Conservation (phyloP, 352 stramenopile genomes). For the Pythium dissotocum region DNA sequence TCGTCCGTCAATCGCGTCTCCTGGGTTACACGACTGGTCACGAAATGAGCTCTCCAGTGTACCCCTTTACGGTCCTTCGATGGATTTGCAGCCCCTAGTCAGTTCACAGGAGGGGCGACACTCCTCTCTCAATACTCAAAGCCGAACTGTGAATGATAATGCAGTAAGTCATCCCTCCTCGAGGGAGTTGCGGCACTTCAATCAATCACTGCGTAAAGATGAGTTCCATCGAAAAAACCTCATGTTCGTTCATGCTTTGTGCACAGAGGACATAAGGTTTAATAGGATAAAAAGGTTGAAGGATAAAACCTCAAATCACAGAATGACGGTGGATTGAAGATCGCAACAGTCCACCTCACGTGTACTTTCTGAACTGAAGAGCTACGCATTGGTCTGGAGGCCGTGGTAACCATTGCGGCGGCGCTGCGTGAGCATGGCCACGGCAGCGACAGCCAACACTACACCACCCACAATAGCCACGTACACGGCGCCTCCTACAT, state of each 20-base stretch:
- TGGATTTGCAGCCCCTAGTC: not conserved
- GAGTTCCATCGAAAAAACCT: not conserved
- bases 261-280: not conserved
- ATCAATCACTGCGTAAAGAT: not conserved
- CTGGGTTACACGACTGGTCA: not conserved
- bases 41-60: not conserved
- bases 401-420: slow-evolving; percentile 19
- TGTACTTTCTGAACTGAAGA: not conserved
- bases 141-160: not conserved
- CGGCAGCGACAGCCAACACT: not conserved
- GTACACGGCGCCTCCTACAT: not conserved
- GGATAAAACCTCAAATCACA: not conserved
- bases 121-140: too few relatives aligned
- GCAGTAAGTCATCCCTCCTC: slow-evolving; percentile 10
- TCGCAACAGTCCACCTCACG: not conserved
- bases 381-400: not conserved
- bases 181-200: slow-evolving; percentile 1
- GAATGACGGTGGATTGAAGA: slow-evolving; percentile 13
- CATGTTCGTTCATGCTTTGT: not conserved
- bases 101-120: not conserved
- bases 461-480: not conserved
- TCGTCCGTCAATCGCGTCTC: not conserved
- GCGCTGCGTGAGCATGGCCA: slow-evolving; percentile 4
- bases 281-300: not conserved
- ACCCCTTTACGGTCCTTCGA: not conserved